Evolutionary conservation across 139 green algal species (phyloP), one percentile per base, ranked within the genome.

Genomic region (Volvox reticuliferus): DNA sequence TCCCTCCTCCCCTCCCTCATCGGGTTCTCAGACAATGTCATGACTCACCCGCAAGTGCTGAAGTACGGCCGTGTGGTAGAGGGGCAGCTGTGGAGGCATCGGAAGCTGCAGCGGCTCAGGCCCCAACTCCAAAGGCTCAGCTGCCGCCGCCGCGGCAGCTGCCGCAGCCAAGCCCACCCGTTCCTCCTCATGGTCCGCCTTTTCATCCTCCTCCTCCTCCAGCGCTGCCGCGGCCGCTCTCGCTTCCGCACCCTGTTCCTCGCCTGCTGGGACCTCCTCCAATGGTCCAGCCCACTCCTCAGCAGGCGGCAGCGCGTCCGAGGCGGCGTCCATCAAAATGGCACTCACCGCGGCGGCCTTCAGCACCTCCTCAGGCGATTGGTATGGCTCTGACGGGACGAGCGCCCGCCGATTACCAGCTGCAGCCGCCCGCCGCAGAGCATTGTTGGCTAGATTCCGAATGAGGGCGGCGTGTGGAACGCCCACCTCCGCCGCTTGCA

Each of bases 401-500:
- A 82, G 85, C 85, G 85, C 69, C 9, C 85, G 69, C n/a, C 0
- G 14, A n/a, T 90, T 24, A n/a, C 86, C 86, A 18, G 87, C 76
- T 21, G 75, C 65, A 37, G 76, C 89, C 12, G 90, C 79, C 9
- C 87, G 30, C 24, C 50, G n/a, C 9, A 90, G 79, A 28, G 88
- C 92, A 2, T 35, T 79, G 91, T 94, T 95, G 65, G 97, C 80
- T 9, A 98, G 88, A 88, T 95, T 94, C 20, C 95, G 92, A 16
- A 98, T 90, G 35, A 98, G 75, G 20, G 86, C 90, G 0, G 87
- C 86, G 33, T 96, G 96, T 5, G 92, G 91, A 2, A 98, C 79
- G 28, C 96, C 96, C 44, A 96, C 79, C 85, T 97, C 92, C 0
- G 95, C 91, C 6, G 95, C 96, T 88, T 93, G 13, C 50, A 96